Evolutionary conservation across 1,284 basidiomycete genomes (phyloP), one percentile per base, ranked within the genome.

Genomic region (Leccinum solheimii): DNA sequence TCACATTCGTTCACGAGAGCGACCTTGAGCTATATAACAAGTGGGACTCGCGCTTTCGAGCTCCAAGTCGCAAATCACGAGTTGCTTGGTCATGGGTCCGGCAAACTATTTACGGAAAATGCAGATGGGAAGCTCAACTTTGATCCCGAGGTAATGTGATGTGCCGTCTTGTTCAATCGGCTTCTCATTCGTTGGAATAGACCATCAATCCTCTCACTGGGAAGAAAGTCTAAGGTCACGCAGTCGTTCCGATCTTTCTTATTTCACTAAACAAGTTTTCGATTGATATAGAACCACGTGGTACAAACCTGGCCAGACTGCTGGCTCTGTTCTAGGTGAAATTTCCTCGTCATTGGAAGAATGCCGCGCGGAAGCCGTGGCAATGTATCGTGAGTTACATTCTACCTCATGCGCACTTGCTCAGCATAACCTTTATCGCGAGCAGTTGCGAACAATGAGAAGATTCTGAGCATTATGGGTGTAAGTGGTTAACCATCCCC

Each of bases 291-390:
- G 87, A 56, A 80, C 81, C 4, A 87, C 87, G 8, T 94, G 92
- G 92, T 94, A 94, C 75, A 90, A 90, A 71, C 83, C 88, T 54
- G 92, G 91, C 5, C 90, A 93, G 74, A 92, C 89, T 1, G 82
- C 90, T 27, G 89, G 85, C 58, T 86, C 90, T 5, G 87, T 93
- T 5, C 80, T 94, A 1, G 92, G 92, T 1, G 88, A 92, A 65
- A 89, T 93, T 3, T 92, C 90, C 3, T 92, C 91, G 0, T 94
- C 91, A 0, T 85, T 94, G 84, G 92, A 94, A 73, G 92, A 94
- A 78, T 94, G 92, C 68, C 85, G 92, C 26, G 92, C 92, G 2
- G 92, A 94, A 75, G 84, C 90, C 5, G 92, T 92, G 21, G 89
- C 89, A 0, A 77, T 93, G 43, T 94, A 84, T 75, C 80, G 90